A percentile compares a stretch with the other conserved stretches of the same genome.
Conservation (phyloP, 2,329 filamentous ascomycete genomes). For the Macrophomina pseudophaseolina region DNA sequence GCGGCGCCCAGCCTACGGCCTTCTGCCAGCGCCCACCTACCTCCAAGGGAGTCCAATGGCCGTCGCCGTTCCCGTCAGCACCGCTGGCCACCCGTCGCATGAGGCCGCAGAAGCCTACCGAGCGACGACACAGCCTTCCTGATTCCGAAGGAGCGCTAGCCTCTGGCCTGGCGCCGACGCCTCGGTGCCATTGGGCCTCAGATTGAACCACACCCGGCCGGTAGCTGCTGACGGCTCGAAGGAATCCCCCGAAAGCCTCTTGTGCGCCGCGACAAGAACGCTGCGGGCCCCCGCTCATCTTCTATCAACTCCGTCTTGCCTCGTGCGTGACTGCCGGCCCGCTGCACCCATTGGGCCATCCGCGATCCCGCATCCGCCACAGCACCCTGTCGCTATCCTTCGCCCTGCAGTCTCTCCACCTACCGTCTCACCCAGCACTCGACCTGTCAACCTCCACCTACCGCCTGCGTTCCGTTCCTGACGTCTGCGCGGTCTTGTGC, state of each 20-base stretch:
- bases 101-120: background rate
- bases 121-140: background rate
- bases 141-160: constrained; percentile 9
- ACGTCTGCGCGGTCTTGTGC: constrained; percentile 1
- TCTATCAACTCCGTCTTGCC: constrained; percentile 1
- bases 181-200: constrained; percentile 1
- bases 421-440: background rate
- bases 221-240: background rate
- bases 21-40: background rate
- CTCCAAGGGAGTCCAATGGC: background rate
- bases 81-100: background rate
- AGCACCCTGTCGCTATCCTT: constrained; percentile 2
- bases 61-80: background rate
- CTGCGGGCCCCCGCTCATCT: background rate
- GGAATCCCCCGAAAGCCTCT: background rate
- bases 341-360: background rate
- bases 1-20: background rate
- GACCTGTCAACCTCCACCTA: background rate
- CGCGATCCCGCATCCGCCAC: background rate
- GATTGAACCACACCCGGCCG: constrained; percentile 5
- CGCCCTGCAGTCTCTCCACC: background rate
- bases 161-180: background rate
- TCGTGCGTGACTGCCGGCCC: constrained; percentile 2
- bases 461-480: background rate
- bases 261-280: constrained; percentile 3